Evolutionary conservation across 202 grass and related monocot genomes (phyloP).

Genomic region (Alloteropsis angusta): DNA sequence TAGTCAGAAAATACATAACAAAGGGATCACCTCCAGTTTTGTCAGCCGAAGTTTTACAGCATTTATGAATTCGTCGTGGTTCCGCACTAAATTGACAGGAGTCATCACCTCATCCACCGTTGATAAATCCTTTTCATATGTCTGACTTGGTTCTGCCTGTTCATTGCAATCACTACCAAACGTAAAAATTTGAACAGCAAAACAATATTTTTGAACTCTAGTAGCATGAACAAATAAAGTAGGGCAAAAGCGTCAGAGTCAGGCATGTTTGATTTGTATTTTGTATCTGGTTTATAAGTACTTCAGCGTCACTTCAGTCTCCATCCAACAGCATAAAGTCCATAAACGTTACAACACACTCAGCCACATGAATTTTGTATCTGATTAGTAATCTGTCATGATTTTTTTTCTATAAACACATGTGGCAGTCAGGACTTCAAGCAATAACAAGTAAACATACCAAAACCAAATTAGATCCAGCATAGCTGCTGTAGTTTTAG

Average conservation of each 20-base stretch:
- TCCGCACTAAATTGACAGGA: slow-evolving; percentile 48
- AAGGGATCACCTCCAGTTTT: slow-evolving; percentile 66
- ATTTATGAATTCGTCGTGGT: slow-evolving; percentile 84
- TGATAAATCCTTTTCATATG: slow-evolving; percentile 40
- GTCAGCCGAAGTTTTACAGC: slow-evolving; percentile 86
- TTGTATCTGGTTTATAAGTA: too few relatives aligned
- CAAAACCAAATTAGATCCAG: slow-evolving; percentile 1
- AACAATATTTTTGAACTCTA: not conserved
- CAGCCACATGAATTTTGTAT: not conserved
- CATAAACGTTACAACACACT: slow-evolving; percentile 6
- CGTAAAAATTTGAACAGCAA: slow-evolving; percentile 20
- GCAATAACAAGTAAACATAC: slow-evolving; percentile 1
- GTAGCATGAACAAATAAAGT: slow-evolving; percentile 11
- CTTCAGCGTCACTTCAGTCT: not conserved
- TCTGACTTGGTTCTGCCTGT: slow-evolving; percentile 37
- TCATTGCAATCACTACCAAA: slow-evolving; percentile 7
- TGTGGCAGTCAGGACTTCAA: not conserved
- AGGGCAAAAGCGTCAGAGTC: not conserved
- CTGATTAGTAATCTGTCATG: not conserved
- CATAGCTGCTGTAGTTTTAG: not conserved
- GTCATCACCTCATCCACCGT: slow-evolving; percentile 39
- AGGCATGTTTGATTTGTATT: not conserved
- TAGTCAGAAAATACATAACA: not conserved
- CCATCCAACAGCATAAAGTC: not conserved
- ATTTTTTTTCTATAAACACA: not conserved